A percentile compares a stretch with the other conserved stretches of the same genome.
These are phyloP conservation scores for Agrocybe chaxingu DNA, from an alignment of 768 basidiomycete genomes.

Conservation along the genomic window DNA sequence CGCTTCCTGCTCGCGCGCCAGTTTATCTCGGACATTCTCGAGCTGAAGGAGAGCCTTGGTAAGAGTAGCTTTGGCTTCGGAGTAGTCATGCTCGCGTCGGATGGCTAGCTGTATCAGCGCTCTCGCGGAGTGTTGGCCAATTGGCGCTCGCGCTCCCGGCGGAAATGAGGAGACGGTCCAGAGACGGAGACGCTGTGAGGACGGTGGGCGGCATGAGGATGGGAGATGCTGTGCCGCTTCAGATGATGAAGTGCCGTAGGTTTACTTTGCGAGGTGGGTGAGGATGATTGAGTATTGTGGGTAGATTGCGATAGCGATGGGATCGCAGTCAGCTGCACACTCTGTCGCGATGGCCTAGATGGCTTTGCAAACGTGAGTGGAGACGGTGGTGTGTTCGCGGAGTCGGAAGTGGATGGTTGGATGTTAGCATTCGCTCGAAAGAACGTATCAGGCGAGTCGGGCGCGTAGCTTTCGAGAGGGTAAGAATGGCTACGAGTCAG, in stretches of 20 bases:
- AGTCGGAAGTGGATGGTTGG: constrained; percentile 17
- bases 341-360: constrained; percentile 3
- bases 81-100: constrained; percentile 22
- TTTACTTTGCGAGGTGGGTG: neutral
- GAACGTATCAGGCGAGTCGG: constrained; percentile 15
- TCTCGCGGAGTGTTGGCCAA: constrained; percentile 22
- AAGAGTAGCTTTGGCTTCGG: constrained; percentile 26
- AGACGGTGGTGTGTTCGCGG: constrained; percentile 13
- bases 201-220: neutral
- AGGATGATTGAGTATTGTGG: neutral
- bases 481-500: too few species aligned
- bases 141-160: constrained; percentile 21
- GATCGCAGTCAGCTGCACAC: neutral
- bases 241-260: neutral
- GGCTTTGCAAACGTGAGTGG: neutral
- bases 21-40: constrained; percentile 15
- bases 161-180: constrained; percentile 13
- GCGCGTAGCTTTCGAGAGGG: constrained; percentile 8
- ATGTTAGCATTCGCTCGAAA: constrained; percentile 8
- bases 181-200: neutral
- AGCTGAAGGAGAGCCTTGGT: constrained; percentile 23
- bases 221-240: neutral
- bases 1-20: constrained; percentile 13
- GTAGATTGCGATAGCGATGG: constrained; percentile 2
- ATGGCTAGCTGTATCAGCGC: constrained; percentile 24